Conservation (phyloP, 306 rosid species). For the Pyrus pyrifolia region DNA sequence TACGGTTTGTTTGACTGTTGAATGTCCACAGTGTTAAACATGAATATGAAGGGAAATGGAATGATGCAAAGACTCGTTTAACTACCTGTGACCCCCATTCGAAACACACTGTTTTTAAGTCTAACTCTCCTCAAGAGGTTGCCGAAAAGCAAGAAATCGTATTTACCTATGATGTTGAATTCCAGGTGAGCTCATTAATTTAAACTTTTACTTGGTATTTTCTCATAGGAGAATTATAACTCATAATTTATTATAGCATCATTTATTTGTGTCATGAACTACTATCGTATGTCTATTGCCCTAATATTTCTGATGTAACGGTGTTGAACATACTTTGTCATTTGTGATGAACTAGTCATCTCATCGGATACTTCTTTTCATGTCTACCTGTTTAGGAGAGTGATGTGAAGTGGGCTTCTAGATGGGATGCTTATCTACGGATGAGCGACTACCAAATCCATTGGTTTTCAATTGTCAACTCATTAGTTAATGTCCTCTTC, state of each 20-base stretch:
- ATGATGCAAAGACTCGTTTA: background rate
- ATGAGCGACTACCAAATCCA: slow-evolving; percentile 96
- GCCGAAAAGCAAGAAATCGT: slow-evolving; percentile 71
- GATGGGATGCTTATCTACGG: slow-evolving; percentile 96
- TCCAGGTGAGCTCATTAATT: slow-evolving; percentile 50
- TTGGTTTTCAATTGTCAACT: slow-evolving; percentile 94
- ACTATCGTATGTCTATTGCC: background rate
- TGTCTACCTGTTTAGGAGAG: slow-evolving; percentile 55
- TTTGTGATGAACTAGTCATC: background rate
- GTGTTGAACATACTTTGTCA: background rate
- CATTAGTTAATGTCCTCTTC: slow-evolving; percentile 90
- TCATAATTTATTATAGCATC: background rate
- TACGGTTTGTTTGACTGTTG: slow-evolving; percentile 7
- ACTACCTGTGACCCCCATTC: slow-evolving; percentile 77
- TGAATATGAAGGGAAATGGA: slow-evolving; percentile 81
- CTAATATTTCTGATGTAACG: background rate
- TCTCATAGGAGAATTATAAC: background rate
- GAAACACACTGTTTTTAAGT: slow-evolving; percentile 62
- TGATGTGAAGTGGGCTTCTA: slow-evolving; percentile 97
- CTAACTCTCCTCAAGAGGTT: slow-evolving; percentile 90
- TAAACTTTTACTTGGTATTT: background rate
- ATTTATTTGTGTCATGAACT: background rate
- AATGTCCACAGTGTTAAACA: slow-evolving; percentile 67
- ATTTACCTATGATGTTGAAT: slow-evolving; percentile 90
- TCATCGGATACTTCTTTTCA: background rate